phyloP scores from a whole-genome alignment of 2,329 filamentous ascomycete species.

The Epicoccum nigrum region DNA sequence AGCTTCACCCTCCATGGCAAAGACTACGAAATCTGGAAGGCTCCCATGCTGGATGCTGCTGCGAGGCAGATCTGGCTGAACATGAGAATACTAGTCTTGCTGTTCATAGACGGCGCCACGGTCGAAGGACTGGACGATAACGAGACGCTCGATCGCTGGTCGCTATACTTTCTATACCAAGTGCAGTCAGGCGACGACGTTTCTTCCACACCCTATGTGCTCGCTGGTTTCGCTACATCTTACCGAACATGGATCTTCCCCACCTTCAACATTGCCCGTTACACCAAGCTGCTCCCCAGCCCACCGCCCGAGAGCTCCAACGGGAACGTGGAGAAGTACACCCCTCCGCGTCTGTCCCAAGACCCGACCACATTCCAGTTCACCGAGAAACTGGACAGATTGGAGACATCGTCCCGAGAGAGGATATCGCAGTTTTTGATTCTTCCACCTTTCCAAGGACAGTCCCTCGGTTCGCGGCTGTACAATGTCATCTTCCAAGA shows the following conservation, averaged over 20 bases:
- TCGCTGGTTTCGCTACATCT: constrained; percentile 88
- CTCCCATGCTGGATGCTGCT: constrained; percentile 71
- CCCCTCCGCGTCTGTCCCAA: constrained; percentile 32
- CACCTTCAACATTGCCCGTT: constrained; percentile 50
- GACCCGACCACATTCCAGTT: constrained; percentile 41
- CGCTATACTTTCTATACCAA: constrained; percentile 75
- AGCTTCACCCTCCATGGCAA: constrained; percentile 66
- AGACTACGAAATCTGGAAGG: constrained; percentile 84
- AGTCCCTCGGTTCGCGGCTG: constrained; percentile 78
- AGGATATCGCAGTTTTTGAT: constrained; percentile 94
- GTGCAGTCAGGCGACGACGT: constrained; percentile 41
- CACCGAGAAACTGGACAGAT: constrained; percentile 51
- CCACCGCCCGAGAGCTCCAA: constrained; percentile 36
- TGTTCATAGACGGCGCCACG: constrained; percentile 94
- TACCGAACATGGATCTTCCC: constrained; percentile 80
- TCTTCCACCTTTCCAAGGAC: constrained; percentile 82
- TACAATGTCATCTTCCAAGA: constrained; percentile 80
- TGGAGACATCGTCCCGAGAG: constrained; percentile 73
- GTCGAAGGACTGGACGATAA: constrained; percentile 73
- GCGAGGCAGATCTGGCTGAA: constrained; percentile 77
- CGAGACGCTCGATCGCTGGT: constrained; percentile 81
- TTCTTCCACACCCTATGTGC: constrained; percentile 63
- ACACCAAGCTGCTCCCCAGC: constrained; percentile 43
- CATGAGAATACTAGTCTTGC: constrained; percentile 79
- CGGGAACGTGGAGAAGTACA: constrained; percentile 50